Evolutionary conservation across 345 rosid genomes (phyloP).

Genomic region (Arabis alpina): DNA sequence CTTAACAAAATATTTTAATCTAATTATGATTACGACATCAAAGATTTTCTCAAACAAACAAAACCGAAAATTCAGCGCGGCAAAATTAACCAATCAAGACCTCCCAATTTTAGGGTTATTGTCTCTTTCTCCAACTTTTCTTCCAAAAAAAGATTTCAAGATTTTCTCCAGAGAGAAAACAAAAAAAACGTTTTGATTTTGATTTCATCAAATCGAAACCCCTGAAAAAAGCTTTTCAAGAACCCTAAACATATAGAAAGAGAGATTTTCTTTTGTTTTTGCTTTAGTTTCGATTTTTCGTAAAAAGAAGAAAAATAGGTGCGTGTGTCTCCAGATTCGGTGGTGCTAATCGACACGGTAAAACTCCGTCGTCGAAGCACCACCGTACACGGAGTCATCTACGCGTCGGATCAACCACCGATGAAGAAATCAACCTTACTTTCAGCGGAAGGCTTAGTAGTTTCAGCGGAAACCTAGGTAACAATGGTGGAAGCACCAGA

Average conservation of each 20-base stretch:
- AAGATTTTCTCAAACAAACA: conserved; percentile 32
- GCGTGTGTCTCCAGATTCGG: conserved; percentile 47
- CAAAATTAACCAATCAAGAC: conserved; percentile 31
- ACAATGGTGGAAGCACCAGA: conserved; percentile 37
- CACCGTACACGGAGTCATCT: conserved; percentile 43
- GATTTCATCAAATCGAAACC: conserved; percentile 20
- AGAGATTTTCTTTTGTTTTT: conserved; percentile 9
- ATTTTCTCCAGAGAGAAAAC: conserved; percentile 11
- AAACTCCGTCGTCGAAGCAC: conserved; percentile 44
- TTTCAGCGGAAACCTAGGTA: conserved; percentile 39
- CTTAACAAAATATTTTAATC: not conserved
- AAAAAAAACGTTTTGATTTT: not conserved
- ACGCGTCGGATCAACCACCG: conserved; percentile 43
- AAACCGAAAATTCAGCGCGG: conserved; percentile 37
- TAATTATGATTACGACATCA: conserved; percentile 24
- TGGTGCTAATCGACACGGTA: conserved; percentile 36
- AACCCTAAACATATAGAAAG: conserved; percentile 17
- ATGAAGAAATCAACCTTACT: conserved; percentile 30
- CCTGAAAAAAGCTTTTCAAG: conserved; percentile 16
- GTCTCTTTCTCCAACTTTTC: conserved; percentile 24
- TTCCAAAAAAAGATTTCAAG: not conserved
- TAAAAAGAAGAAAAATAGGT: conserved; percentile 40
- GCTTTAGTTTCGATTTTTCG: too few relatives aligned
- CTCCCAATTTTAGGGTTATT: conserved; percentile 21
- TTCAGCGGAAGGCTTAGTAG: conserved; percentile 40